Base-by-base conservation (phyloP, 805 yeast species). In the Maudiozyma serrabonitensis region DNA sequence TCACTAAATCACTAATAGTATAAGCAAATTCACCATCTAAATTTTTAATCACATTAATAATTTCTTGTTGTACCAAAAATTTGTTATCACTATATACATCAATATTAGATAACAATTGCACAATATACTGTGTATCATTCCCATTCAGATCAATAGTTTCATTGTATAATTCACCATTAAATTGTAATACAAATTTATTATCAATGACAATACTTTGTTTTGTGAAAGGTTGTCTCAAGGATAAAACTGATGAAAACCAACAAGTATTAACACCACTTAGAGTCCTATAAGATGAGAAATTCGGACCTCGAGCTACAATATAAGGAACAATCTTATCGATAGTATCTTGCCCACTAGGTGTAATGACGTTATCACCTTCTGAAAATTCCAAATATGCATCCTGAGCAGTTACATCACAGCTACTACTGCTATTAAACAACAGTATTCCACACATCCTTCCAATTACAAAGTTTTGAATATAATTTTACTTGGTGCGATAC, bases 131-230 rank as follows among this genome's bases (percentile, higher is more conserved):
- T 0, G 95, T 81, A 64, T 90, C 97, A 61, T 86, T 86, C 0
- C 56, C 53, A 32, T 69, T 15, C 6, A n/a, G 25, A 7, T 19
- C 42, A 21, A 84, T 75, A 37, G 75, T 83, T 1, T 63, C 55
- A 54, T 82, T 82, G 64, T 93, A 93, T 11, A 93, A 66, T 58
- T 93, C 97, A 0, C 99, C 99, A 63, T 95, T 93, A 67, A 84
- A 91, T 60, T 88, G 95, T 8, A 95, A 60, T 0, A 75, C 58
- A 46, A 60, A 73, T 56, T 70, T 54, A 43, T 67, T 57, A 11
- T 61, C 58, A 4, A 55, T 54, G 3, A 42, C 44, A 15, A 80
- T 54, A 0, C 98, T 96, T 64, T 93, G 99, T 31, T 67, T 55
- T 0, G 87, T 80, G 56, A 86, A 78, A 0, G 98, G 98, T 19